These are phyloP conservation scores for Magnaporthiopsis incrustans DNA, from an alignment of 2,329 filamentous ascomycete genomes.

Conservation along the genomic window DNA sequence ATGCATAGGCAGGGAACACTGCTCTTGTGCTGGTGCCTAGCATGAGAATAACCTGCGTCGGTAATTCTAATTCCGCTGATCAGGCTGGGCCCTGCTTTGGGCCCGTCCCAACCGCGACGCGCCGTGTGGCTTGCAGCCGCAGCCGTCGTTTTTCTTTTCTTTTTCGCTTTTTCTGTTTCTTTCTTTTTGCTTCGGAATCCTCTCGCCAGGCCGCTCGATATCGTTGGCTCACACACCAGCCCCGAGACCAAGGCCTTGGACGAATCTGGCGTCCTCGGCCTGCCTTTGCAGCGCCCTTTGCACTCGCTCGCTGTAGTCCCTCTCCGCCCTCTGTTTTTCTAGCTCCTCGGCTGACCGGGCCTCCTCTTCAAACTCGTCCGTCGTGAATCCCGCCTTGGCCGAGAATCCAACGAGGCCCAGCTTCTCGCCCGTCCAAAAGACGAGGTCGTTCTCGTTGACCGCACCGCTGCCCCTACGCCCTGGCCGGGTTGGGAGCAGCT, in stretches of 20 bases:
- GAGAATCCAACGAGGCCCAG: conserved; percentile 66
- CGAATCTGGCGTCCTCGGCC: conserved; percentile 70
- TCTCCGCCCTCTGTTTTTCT: conserved; percentile 46
- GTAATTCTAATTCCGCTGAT: neutral
- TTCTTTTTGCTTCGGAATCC: neutral
- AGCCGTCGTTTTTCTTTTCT: neutral
- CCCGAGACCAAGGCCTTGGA: conserved; percentile 54
- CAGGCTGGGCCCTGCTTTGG: neutral
- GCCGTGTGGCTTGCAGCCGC: neutral
- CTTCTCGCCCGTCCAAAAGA: conserved; percentile 84
- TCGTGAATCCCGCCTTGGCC: conserved; percentile 36
- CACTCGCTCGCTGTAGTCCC: conserved; percentile 62
- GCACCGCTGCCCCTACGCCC: conserved; percentile 18
- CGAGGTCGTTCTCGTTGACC: conserved; percentile 56
- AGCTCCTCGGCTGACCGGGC: conserved; percentile 36
- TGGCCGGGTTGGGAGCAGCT: conserved; percentile 58
- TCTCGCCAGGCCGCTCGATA: neutral
- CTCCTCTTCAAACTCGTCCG: conserved; percentile 42
- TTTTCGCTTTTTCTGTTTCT: neutral
- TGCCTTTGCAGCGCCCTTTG: conserved; percentile 66
- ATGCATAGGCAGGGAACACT: neutral
- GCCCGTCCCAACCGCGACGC: neutral
- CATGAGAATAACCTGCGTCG: neutral
- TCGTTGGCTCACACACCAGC: conserved; percentile 11
- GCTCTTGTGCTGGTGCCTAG: neutral